Evolutionary conservation across 1,284 basidiomycete genomes (phyloP).

Genomic region (Leccinum pallidistipes): DNA sequence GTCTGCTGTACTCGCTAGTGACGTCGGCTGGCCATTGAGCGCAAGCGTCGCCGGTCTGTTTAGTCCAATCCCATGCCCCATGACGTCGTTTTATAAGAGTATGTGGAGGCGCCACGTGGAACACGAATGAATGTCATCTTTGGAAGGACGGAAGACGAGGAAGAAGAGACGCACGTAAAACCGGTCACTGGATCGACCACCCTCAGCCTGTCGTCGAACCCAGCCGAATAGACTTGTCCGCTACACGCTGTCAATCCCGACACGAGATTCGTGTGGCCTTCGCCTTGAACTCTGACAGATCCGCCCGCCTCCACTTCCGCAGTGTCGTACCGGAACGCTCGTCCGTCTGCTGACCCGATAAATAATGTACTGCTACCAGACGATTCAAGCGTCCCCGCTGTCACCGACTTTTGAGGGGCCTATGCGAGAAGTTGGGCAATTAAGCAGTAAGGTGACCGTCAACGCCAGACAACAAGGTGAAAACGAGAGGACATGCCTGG

Average conservation of each 20-base stretch:
- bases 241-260: slow-evolving; percentile 56
- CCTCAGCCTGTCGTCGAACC: slow-evolving; percentile 79
- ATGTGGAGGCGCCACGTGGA: background rate
- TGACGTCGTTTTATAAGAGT: background rate
- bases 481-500: slow-evolving; percentile 42
- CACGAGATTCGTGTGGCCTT: slow-evolving; percentile 73
- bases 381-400: slow-evolving; percentile 52
- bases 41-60: slow-evolving; percentile 47
- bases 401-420: slow-evolving; percentile 83
- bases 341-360: slow-evolving; percentile 83
- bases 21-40: slow-evolving; percentile 72
- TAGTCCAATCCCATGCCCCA: background rate
- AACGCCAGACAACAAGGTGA: background rate
- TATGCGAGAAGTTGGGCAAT: slow-evolving; percentile 26
- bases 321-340: slow-evolving; percentile 64
- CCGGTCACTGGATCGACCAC: slow-evolving; percentile 54
- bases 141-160: background rate
- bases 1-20: slow-evolving; percentile 60
- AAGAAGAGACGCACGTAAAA: slow-evolving; percentile 55
- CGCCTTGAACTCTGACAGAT: slow-evolving; percentile 54
- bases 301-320: slow-evolving; percentile 24
- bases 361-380: slow-evolving; percentile 62
- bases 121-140: background rate
- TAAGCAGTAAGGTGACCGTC: background rate
- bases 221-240: slow-evolving; percentile 66